Conservation (phyloP, 2,329 filamentous ascomycete genomes). For the Coniochaeta sp. region DNA sequence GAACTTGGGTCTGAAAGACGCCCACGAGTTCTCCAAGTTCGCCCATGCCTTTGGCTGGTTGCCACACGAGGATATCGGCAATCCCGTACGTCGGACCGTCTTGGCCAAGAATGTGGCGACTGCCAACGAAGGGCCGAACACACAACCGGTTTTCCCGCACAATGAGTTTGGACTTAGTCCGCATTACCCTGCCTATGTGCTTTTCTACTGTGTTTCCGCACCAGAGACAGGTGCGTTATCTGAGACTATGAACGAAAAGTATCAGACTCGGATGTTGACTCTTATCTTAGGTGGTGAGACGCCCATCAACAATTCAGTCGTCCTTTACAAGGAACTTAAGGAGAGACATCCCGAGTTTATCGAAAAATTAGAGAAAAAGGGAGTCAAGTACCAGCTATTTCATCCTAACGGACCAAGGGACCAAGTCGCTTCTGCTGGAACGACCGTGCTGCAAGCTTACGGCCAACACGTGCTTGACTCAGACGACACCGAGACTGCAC, state of each 20-base stretch:
- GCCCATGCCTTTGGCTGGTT: constrained; percentile 18
- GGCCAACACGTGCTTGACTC: constrained; percentile 12
- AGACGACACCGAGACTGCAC: constrained; percentile 11
- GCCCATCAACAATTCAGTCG: constrained; percentile 15
- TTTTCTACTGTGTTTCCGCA: constrained; percentile 16
- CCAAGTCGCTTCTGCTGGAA: constrained; percentile 13
- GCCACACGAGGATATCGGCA: constrained; percentile 17
- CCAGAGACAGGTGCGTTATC: constrained; percentile 12
- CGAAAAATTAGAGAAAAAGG: constrained; percentile 12
- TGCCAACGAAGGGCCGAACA: constrained; percentile 19
- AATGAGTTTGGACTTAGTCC: constrained; percentile 18
- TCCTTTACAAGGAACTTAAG: constrained; percentile 13
- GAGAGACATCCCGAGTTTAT: constrained; percentile 15
- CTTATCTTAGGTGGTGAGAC: constrained; percentile 13
- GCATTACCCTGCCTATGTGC: constrained; percentile 17
- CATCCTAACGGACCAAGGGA: constrained; percentile 13
- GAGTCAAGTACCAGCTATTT: constrained; percentile 16
- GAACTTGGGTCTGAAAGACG: constrained; percentile 10
- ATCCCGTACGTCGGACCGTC: constrained; percentile 15
- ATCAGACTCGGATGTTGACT: neutral
- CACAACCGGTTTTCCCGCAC: constrained; percentile 15
- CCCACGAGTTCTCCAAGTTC: constrained; percentile 15
- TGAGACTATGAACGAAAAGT: neutral
- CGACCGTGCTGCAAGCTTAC: constrained; percentile 15
- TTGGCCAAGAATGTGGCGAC: constrained; percentile 17